Evolutionary conservation across 1,284 basidiomycete species (phyloP), one percentile per base, ranked within the genome.

Genomic region (Trichosporon coremiiforme): DNA sequence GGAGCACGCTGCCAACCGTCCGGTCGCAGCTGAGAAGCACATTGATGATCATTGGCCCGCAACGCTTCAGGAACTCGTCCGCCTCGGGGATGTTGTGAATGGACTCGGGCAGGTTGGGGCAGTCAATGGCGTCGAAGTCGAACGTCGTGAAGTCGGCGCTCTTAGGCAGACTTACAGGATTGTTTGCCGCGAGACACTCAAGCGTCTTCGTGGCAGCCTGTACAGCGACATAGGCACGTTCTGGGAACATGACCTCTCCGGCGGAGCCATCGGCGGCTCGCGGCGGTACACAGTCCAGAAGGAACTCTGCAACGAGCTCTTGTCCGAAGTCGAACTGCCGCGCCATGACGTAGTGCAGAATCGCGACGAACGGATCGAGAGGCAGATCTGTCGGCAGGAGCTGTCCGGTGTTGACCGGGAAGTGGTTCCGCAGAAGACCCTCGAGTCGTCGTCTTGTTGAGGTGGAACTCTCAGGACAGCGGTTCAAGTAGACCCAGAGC

Each of bases 401-500:
- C 6, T 85, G 80, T 1, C 88, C 83, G 29, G 90, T 87, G 73
- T 90, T 89, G 0, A 89, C 75, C 9, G 94, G 91, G 81, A 97
- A 95, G 84, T 94, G 90, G 68, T 90, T 86, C 71, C 90, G 91
- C 70, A 96, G 82, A 53, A 96, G 80, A 0, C 84, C 84, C 73
- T 98, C 95, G 41, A 98, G 84, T 76, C 92, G 93, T 60, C 89
- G 86, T 7, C 90, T 89, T 4, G 90, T 90, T 0, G 91, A 90
- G 0, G 93, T 91, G 4, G 88, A 86, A 15, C 91, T 88, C 80
- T 98, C 95, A 72, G 91, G 90, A 78, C 94, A 96, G 20, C 95
- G 91, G 78, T 94, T 95, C 25, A 98, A 86, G 82, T 98, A 98
- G 0, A 94, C 93, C 95, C 95, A 98, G 31, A 96, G 84, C 36